phyloP scores from a whole-genome alignment of 1,139 yeast species.

The Suhomyces chickasaworum region DNA sequence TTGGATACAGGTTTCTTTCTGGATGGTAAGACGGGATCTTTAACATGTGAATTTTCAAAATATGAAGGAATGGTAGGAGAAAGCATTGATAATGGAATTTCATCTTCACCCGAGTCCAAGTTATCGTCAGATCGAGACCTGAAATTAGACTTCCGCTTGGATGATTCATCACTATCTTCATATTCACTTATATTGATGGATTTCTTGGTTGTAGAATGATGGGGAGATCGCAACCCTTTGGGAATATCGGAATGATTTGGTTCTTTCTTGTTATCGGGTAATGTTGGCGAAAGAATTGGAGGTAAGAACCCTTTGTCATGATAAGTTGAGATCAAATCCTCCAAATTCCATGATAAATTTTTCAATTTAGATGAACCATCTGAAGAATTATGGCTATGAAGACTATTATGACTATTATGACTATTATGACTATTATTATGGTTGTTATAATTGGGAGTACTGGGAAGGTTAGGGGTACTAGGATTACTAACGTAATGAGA shows the following conservation, averaged over 20 bases:
- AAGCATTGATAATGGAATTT: constrained; percentile 34
- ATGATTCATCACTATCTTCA: constrained; percentile 8
- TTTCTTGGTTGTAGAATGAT: neutral
- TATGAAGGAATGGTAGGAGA: constrained; percentile 41
- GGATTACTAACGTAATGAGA: constrained; percentile 23
- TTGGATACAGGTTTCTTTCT: constrained; percentile 3
- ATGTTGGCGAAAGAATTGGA: constrained; percentile 44
- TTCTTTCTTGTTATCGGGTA: constrained; percentile 28
- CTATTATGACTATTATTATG: too few relatives aligned
- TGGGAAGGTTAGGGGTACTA: constrained; percentile 16
- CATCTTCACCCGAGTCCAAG: constrained; percentile 18
- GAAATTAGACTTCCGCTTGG: neutral
- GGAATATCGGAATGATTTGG: constrained; percentile 1
- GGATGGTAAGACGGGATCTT: neutral
- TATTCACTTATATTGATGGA: constrained; percentile 3
- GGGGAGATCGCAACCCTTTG: constrained; percentile 7
- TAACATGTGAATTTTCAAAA: constrained; percentile 19
- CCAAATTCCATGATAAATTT: constrained; percentile 40
- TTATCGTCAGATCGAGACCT: constrained; percentile 4
- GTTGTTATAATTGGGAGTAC: too few relatives aligned
- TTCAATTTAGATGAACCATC: constrained; percentile 11
- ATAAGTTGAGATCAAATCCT: constrained; percentile 42
- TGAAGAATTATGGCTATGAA: too few relatives aligned
- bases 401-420: too few relatives aligned
- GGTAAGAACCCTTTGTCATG: constrained; percentile 40